Base-by-base conservation (phyloP, 768 basidiomycete species). In the Hydnum rufescens region DNA sequence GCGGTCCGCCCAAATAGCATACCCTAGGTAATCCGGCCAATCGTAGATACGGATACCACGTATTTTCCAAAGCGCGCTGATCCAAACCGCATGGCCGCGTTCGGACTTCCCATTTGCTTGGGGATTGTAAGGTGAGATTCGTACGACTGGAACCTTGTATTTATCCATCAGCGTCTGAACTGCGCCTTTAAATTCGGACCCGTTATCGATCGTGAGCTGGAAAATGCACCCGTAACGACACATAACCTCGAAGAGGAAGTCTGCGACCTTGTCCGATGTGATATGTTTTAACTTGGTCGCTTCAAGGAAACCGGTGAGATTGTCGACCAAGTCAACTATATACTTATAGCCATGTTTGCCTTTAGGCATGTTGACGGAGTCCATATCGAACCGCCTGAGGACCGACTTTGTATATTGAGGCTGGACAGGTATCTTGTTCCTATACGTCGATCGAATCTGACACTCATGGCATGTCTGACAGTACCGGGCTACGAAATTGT, bases 1-100 rank as follows among this genome's bases (percentile, higher is more conserved):
- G 0, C 63, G 57, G 5, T 64, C 61, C 0, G 67, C 60, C 34
- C 64, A 59, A 0, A 67, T 51, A 1, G 57, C 60, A 0, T 60
- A 55, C 2, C 56, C 49, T 1, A 67, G n/a, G 23, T 53, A 63
- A 1, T 54, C 46, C 3, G 61, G 46, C 70, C 71, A 73, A 39
- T 63, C 30, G 1, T 50, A 30, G 6, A 6, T 32, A 6, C 16
- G 6, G 6, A 16, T 13, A 16, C 16, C 16, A 34, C 6, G 16
- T 16, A 32, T 28, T 29, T 34, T 29, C 28, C 25, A 30, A 18
- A 50, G 6, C 5, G 29, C 13, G 28, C 32, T 16, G 26, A 29
- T 29, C 31, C 25, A 29, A 32, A 16, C 30, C 18, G 6, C 6
- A 34, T 50, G 49, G 6, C 49, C 28, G 29, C 2, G 49, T 26